Conservation (phyloP, 768 basidiomycete species). For the Naganishia vishniacii region DNA sequence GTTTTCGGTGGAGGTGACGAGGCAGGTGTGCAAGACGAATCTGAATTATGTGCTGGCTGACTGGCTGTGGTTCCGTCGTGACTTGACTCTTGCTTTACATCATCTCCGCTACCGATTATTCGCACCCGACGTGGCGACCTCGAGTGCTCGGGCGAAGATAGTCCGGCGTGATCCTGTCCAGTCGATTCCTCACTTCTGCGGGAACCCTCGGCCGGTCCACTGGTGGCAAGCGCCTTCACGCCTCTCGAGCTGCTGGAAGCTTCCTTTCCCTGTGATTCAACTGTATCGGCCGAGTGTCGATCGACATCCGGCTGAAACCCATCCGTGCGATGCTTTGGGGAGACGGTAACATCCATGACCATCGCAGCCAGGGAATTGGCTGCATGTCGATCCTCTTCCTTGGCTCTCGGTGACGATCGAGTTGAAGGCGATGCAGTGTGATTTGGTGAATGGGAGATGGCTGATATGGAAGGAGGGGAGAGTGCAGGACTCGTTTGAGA, state of each 20-base stretch:
- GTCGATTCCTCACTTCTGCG: neutral
- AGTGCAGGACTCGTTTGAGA: neutral
- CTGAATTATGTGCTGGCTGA: neutral
- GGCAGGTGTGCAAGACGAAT: conserved; percentile 8
- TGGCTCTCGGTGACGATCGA: neutral
- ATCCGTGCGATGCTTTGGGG: neutral
- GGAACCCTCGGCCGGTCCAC: neutral
- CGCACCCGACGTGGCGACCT: conserved; percentile 4
- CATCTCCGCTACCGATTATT: too few species aligned
- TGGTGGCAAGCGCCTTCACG: too few species aligned
- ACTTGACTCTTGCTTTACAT: neutral
- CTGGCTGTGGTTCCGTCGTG: neutral
- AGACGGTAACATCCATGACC: conserved; percentile 7
- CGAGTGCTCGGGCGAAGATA: neutral
- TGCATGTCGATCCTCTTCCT: neutral
- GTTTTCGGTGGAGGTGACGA: conserved; percentile 16
- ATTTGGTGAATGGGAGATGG: neutral
- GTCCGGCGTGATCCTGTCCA: neutral
- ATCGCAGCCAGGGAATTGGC: conserved; percentile 6
- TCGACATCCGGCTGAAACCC: neutral
- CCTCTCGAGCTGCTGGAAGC: neutral
- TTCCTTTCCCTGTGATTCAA: neutral
- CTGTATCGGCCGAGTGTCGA: neutral
- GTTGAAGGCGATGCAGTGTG: neutral
- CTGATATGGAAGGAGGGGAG: neutral